phyloP scores from a whole-genome alignment of 2,329 filamentous ascomycete species.

The Aspergillus brasiliensis region DNA sequence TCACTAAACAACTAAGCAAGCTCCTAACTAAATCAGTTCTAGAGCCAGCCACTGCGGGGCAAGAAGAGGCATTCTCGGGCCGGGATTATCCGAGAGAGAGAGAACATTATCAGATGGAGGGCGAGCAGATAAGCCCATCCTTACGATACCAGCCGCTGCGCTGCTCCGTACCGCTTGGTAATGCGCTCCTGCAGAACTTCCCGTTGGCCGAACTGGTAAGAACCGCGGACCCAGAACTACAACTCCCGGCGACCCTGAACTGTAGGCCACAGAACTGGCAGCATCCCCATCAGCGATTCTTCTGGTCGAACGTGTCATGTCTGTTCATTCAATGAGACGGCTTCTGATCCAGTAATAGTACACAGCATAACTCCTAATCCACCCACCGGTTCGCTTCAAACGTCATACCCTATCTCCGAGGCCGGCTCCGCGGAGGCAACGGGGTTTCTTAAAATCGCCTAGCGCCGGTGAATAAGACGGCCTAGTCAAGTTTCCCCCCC shows the following conservation, averaged over 20 bases:
- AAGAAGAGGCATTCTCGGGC: neutral
- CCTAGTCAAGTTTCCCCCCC: conserved; percentile 6
- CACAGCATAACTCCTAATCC: neutral
- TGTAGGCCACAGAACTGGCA: neutral
- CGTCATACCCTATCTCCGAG: conserved; percentile 20
- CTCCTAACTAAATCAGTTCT: too few relatives aligned
- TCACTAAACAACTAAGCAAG: neutral
- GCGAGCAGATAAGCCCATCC: neutral
- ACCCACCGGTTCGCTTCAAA: conserved; percentile 6
- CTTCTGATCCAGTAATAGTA: neutral
- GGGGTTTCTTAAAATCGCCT: conserved; percentile 13
- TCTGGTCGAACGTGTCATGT: neutral
- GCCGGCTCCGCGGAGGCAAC: conserved; percentile 22
- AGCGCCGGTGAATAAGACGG: conserved; percentile 10
- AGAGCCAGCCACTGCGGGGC: too few relatives aligned
- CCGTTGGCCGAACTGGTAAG: conserved; percentile 13
- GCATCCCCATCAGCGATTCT: too few relatives aligned
- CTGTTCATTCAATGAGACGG: neutral
- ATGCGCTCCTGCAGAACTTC: conserved; percentile 10
- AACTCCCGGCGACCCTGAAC: neutral
- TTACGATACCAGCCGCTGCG: neutral
- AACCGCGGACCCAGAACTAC: neutral
- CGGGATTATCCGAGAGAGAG: neutral
- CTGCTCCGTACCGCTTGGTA: conserved; percentile 8
- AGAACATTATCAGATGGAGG: conserved; percentile 20